Conservation (phyloP, 1,139 yeast genomes). For the Pichia sp. region DNA sequence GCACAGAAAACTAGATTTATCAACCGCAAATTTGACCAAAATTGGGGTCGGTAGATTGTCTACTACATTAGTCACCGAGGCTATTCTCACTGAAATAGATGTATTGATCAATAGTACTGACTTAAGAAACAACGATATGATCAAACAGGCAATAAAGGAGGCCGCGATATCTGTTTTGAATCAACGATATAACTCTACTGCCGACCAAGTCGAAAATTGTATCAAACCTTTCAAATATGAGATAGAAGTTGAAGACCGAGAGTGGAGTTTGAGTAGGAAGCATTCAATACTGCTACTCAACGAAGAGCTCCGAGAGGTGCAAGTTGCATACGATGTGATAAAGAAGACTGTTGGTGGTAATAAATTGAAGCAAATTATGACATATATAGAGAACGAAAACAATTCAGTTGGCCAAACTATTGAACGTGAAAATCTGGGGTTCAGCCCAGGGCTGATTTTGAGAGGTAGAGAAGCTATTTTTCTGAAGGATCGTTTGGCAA, state of each 20-base stretch:
- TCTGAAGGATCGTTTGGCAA: conserved; percentile 66
- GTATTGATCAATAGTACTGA: conserved; percentile 70
- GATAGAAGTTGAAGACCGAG: conserved; percentile 91
- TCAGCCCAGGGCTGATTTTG: conserved; percentile 49
- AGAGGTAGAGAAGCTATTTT: conserved; percentile 86
- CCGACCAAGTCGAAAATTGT: conserved; percentile 97
- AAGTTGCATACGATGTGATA: conserved; percentile 55
- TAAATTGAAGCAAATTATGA: conserved; percentile 77
- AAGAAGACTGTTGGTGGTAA: conserved; percentile 75
- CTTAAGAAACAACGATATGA: conserved; percentile 78
- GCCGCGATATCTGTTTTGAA: conserved; percentile 80
- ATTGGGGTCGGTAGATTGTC: conserved; percentile 90
- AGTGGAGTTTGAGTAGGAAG: conserved; percentile 81
- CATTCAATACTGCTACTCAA: conserved; percentile 68
- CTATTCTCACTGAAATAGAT: conserved; percentile 72
- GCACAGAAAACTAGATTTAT: conserved; percentile 81
- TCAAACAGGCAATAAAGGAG: conserved; percentile 73
- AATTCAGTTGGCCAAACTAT: conserved; percentile 43
- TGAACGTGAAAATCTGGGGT: conserved; percentile 36
- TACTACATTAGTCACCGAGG: conserved; percentile 75
- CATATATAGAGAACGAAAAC: conserved; percentile 56
- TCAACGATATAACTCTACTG: conserved; percentile 80
- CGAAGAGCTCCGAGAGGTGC: conserved; percentile 85
- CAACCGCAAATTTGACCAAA: conserved; percentile 81
- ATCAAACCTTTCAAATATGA: conserved; percentile 97